Evolutionary conservation across 2,329 filamentous ascomycete genomes (phyloP), one percentile per base, ranked within the genome.

Genomic region (Fragosphaeria purpurea): DNA sequence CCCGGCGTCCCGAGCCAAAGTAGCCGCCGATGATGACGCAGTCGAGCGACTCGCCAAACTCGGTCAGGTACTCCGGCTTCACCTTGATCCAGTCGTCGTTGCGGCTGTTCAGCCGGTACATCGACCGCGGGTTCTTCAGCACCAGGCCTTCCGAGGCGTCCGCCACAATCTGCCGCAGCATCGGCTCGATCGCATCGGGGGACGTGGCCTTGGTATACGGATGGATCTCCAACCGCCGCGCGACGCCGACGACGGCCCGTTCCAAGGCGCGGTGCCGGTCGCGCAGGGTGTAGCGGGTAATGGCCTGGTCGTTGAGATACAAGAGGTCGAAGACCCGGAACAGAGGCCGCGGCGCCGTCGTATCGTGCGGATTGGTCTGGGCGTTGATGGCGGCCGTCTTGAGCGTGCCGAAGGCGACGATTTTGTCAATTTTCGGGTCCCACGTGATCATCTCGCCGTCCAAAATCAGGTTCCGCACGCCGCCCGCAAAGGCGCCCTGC

Each of bases 391-490:
- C 91, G 0, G 90, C 91, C 1, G 88, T 91, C 67, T 98, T 98
- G 46, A 98, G 74, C 0, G 88, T 94, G 7, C 93, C 93, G 64
- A 98, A 98, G 0, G 85, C 82, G 12, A 95, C 85, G 48, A 93
- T 86, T 50, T 85, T 85, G 67, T 95, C 86, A 46, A 86, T 74
- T 43, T 84, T 80, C 54, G 89, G 86, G 62, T 97, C 88, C 93
- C 93, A 98, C 0, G 90, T 95, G 52, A 98, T 89, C 93, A 98
- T 98, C 65, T 98, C 93, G 8, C 93, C 93, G 60, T 98, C 93
- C 0, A 98, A 74, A 46, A 98, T 95, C 56, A 95, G 76, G 61
- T 87, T 96, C 12, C 83, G 76, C 0, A 97, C 88, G 2, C 83
- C 82, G 1, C 80, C 70, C 2, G 82, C 73, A 63, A 98, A 97